Evolutionary conservation across 73 alveolate species (phyloP), one percentile per base, ranked within the genome.

Genomic region (Paramecium sonneborni): DNA sequence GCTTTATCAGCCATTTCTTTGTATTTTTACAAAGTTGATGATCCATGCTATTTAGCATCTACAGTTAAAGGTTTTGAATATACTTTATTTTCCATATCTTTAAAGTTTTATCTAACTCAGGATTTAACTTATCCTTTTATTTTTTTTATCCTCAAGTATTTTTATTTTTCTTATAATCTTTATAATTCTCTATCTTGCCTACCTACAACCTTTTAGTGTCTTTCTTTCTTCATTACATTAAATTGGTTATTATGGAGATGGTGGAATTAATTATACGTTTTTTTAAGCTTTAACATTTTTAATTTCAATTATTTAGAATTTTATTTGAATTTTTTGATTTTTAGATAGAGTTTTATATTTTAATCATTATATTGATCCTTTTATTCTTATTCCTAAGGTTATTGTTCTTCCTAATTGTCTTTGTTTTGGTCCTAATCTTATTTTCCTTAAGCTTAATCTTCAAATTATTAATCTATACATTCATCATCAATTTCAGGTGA

Each of bases 151-250:
- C 76, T 20, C 24, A 9, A 9, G 52, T 68, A 18, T 68, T 24
- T 20, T 23, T 68, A 18, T 23, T 68, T 46, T 23, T 68, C 85
- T 23, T 68, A 9, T 68, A 68, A 7, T 68, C 85, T 6, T 23
- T 23, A 23, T 68, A 23, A 68, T 28, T 68, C 85, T 24, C 46
- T 18, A 6, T 68, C 85, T 12, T 20, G 8, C 5, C 30, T 68
- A 18, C 37, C 5, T 24, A 68, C 10, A 18, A 28, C 55, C 23
- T 68, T 18, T 10, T 41, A 23, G n/a, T n/a, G n/a, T 28, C 48
- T 68, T 28, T 68, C 55, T 20, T 68, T 68, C 85, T 68, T 68
- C n/a, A n/a, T n/a, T n/a, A n/a, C n/a, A n/a, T n/a, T n/a, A n/a
- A n/a, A n/a, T n/a, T n/a, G n/a, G n/a, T n/a, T n/a, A n/a, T n/a